Evolutionary conservation across 768 basidiomycete genomes (phyloP), one percentile per base, ranked within the genome.

Genomic region (Butyriboletus loyo): DNA sequence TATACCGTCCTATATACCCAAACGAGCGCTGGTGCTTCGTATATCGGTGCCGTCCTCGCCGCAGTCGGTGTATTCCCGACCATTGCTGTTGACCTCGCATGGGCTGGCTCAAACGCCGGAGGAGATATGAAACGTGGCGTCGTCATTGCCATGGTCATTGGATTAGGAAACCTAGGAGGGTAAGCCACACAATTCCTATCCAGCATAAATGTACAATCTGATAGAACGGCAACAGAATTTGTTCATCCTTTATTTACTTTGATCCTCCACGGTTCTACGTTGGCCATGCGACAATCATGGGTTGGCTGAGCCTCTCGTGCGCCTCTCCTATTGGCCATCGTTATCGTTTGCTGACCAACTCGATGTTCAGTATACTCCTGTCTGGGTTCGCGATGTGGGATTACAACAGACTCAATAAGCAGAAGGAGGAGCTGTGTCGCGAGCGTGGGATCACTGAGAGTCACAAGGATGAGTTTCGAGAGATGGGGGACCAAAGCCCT

Each of bases 81-180:
- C 7, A 72, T 83, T 46, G 71, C 69, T 28, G 69, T 82, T 19
- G 61, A 63, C 25, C 63, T 85, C 2, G 79, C 81, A 32, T 85
- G 84, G 84, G 77, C 71, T 2, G 73, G 76, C 2, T 77, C 77
- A 8, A 80, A 82, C 48, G 75, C 79, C 0, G 83, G 83, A 22
- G 81, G 83, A 22, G 81, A 81, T 58, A 53, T 78, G 44, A 78
- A 79, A 58, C 73, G 75, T 50, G 83, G 74, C 22, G 73, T 83
- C 13, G 72, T 74, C 13, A 54, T 83, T 32, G 84, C 78, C 5
- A 73, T 80, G 71, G 75, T 83, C 17, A 76, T 79, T 46, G 80
- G 80, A 25, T 35, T 79, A 10, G 82, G 79, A 21, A 85, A 84
- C 53, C 66, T 84, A 10, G 82, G 82, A 54, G 81, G 81, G 59